These are phyloP conservation scores for Panellus pusillus DNA, from an alignment of 768 basidiomycete species.

Conservation along the genomic window DNA sequence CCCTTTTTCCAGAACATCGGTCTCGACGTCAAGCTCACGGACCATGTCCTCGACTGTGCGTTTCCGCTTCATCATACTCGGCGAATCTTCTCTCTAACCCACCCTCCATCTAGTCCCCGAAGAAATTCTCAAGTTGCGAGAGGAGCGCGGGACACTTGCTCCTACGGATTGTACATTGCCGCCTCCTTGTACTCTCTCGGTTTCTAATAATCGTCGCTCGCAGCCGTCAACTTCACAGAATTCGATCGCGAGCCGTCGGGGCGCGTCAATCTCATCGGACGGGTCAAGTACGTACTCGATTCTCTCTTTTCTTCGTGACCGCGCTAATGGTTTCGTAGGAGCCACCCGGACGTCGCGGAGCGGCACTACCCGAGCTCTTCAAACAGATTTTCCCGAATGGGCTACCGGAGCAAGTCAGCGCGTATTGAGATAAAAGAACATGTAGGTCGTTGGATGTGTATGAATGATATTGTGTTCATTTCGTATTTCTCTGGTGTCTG, in stretches of 20 bases:
- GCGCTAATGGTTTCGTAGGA: conserved; percentile 44
- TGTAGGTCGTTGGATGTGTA: no score
- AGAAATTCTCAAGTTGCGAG: conserved; percentile 62
- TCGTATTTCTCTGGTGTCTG: no score
- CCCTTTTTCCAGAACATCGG: conserved; percentile 87
- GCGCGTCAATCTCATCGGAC: conserved; percentile 69
- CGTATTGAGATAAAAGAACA: conserved; percentile 44
- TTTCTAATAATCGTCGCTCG: neutral
- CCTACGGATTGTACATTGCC: conserved; percentile 61
- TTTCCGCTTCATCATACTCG: neutral
- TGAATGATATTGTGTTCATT: no score
- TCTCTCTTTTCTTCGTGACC: neutral
- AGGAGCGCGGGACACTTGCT: conserved; percentile 51
- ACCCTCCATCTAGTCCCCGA: conserved; percentile 49
- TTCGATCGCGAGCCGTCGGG: conserved; percentile 72
- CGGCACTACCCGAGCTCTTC: conserved; percentile 73
- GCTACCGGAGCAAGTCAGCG: conserved; percentile 46
- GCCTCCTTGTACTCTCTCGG: neutral
- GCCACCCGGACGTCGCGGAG: conserved; percentile 81
- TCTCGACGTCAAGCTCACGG: conserved; percentile 50
- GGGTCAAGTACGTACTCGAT: conserved; percentile 80
- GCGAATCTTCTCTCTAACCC: conserved; percentile 3
- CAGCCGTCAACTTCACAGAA: conserved; percentile 82
- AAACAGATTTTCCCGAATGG: conserved; percentile 70
- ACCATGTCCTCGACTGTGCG: conserved; percentile 43